These are phyloP conservation scores for Trichoderma cornu-damae DNA, from an alignment of 2,329 filamentous ascomycete species.

Conservation along the genomic window DNA sequence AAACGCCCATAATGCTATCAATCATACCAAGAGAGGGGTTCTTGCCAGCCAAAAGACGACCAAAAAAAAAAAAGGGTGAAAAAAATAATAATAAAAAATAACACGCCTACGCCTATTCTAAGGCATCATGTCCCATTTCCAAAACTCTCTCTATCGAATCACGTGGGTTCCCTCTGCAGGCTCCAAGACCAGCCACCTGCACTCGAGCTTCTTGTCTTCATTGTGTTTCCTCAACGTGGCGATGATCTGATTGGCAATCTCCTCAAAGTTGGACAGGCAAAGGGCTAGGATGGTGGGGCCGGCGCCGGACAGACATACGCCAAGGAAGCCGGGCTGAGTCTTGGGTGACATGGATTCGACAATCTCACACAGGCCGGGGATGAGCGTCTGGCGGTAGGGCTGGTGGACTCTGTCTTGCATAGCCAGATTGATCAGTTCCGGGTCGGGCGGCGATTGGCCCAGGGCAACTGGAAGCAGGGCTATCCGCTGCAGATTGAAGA, in stretches of 20 bases:
- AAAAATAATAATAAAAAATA: too few relatives aligned
- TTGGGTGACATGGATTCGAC: conserved; percentile 84
- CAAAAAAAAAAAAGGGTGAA: too few relatives aligned
- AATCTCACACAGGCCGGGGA: conserved; percentile 87
- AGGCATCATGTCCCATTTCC: neutral
- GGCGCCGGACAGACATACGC: conserved; percentile 90
- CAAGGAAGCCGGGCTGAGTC: conserved; percentile 80
- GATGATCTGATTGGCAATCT: conserved; percentile 77
- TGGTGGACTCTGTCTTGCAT: conserved; percentile 99
- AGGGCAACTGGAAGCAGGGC: conserved; percentile 85
- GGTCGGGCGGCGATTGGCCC: conserved; percentile 82
- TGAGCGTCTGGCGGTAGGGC: conserved; percentile 85
- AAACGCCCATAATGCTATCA: conserved; percentile 3
- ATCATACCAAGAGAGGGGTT: neutral
- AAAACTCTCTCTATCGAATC: conserved; percentile 32
- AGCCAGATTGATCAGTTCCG: conserved; percentile 89
- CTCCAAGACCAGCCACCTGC: conserved; percentile 81
- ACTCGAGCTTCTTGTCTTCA: conserved; percentile 61
- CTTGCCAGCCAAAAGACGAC: too few relatives aligned
- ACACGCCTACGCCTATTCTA: neutral
- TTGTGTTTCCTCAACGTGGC: conserved; percentile 60
- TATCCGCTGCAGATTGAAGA: conserved; percentile 91
- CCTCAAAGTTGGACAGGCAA: conserved; percentile 82
- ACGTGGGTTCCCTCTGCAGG: conserved; percentile 68
- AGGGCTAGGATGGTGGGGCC: conserved; percentile 92